Evolutionary conservation across 2,329 filamentous ascomycete species (phyloP).

Genomic region (Fusarium domesticum): DNA sequence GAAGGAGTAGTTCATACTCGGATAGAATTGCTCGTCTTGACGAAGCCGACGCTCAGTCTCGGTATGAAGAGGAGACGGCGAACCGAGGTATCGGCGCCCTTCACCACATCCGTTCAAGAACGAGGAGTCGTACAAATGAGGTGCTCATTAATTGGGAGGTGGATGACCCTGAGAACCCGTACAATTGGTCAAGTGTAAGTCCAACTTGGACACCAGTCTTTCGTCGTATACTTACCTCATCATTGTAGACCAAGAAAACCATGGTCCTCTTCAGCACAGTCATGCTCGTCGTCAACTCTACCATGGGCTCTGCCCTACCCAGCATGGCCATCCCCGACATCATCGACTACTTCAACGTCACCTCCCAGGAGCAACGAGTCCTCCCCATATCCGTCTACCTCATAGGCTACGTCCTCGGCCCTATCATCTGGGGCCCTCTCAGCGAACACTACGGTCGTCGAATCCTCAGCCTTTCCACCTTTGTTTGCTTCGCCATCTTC

Average conservation of each 20-base stretch:
- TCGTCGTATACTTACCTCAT: neutral
- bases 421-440: slow-evolving; percentile 61
- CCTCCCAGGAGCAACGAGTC: slow-evolving; percentile 43
- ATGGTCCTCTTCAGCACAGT: slow-evolving; percentile 54
- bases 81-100: slow-evolving; percentile 35
- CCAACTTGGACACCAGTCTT: neutral
- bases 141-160: slow-evolving; percentile 45
- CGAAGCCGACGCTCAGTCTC: slow-evolving; percentile 40
- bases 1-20: slow-evolving; percentile 23
- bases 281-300: slow-evolving; percentile 63
- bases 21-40: slow-evolving; percentile 30
- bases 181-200: slow-evolving; percentile 49
- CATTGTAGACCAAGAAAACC: slow-evolving; percentile 49
- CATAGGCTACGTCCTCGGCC: slow-evolving; percentile 61
- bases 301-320: slow-evolving; percentile 62
- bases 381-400: slow-evolving; percentile 63
- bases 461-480: slow-evolving; percentile 44
- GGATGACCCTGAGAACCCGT: slow-evolving; percentile 50
- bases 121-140: slow-evolving; percentile 32
- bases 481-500: slow-evolving; percentile 48
- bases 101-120: slow-evolving; percentile 35
- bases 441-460: slow-evolving; percentile 63
- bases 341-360: slow-evolving; percentile 54
- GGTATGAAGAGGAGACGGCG: slow-evolving; percentile 42
- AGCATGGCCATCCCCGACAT: slow-evolving; percentile 61